These are phyloP conservation scores for Xylaria sp. DNA, from an alignment of 2,329 filamentous ascomycete species.

Conservation along the genomic window DNA sequence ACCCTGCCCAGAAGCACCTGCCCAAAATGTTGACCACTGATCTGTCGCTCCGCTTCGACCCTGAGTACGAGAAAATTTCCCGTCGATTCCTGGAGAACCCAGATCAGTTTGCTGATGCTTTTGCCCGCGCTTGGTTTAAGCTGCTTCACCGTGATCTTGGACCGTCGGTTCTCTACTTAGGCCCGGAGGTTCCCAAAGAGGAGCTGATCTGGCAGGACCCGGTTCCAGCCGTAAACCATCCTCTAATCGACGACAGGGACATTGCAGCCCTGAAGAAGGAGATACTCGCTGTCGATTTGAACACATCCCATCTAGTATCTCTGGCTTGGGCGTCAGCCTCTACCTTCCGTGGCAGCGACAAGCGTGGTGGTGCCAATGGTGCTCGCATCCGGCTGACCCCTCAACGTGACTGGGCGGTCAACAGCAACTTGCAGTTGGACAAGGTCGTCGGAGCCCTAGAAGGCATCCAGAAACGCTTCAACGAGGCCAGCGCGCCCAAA, in stretches of 20 bases:
- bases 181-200: constrained; percentile 78
- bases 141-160: constrained; percentile 83
- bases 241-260: constrained; percentile 70
- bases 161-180: constrained; percentile 74
- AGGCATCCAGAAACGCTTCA: constrained; percentile 73
- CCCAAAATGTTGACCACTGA: constrained; percentile 83
- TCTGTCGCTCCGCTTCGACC: constrained; percentile 76
- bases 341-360: constrained; percentile 79
- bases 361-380: constrained; percentile 85
- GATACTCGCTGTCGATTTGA: constrained; percentile 71
- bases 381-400: constrained; percentile 79
- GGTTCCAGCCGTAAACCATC: constrained; percentile 67
- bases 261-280: constrained; percentile 73
- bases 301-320: constrained; percentile 69
- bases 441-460: constrained; percentile 71
- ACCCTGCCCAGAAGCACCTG: constrained; percentile 75
- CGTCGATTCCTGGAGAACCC: constrained; percentile 75
- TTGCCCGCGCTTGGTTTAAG: constrained; percentile 84
- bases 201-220: constrained; percentile 80
- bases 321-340: constrained; percentile 76
- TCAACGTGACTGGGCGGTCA: constrained; percentile 77
- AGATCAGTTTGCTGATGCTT: constrained; percentile 74
- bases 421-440: constrained; percentile 74
- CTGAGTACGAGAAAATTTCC: constrained; percentile 79
- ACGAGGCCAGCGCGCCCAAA: constrained; percentile 68